Evolutionary conservation across 768 basidiomycete genomes (phyloP).

Genomic region (Rhodocollybia butyracea): DNA sequence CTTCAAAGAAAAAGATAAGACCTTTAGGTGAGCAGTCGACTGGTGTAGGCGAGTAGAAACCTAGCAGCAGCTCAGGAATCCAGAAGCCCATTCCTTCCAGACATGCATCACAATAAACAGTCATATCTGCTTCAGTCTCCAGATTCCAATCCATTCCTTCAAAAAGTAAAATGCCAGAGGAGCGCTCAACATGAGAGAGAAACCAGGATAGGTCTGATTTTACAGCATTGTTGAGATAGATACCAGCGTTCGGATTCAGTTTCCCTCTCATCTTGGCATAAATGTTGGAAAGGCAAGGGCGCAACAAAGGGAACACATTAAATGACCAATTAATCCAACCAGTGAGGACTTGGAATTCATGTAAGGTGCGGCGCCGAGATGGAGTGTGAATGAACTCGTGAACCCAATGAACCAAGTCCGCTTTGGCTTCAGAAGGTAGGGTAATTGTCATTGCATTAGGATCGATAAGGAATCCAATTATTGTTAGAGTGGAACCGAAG

Average conservation of each 20-base stretch:
- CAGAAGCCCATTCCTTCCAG: no score
- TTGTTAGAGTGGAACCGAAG: slow-evolving; percentile 12
- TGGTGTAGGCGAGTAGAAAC: background rate
- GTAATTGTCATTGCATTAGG: slow-evolving; percentile 17
- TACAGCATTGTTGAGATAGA: slow-evolving; percentile 15
- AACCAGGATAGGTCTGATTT: slow-evolving; percentile 19
- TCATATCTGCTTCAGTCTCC: background rate
- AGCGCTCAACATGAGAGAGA: slow-evolving; percentile 9
- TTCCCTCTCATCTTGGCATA: slow-evolving; percentile 24
- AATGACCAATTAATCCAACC: slow-evolving; percentile 24
- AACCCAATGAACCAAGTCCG: slow-evolving; percentile 12
- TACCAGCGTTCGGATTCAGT: background rate
- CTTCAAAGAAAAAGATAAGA: no score
- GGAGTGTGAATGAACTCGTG: slow-evolving; percentile 10
- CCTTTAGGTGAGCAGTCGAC: background rate
- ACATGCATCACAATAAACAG: slow-evolving; percentile 5
- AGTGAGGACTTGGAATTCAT: slow-evolving; percentile 18
- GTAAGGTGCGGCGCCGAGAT: slow-evolving; percentile 7
- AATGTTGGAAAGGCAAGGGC: slow-evolving; percentile 17
- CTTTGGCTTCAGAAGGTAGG: slow-evolving; percentile 8
- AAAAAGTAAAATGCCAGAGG: slow-evolving; percentile 13
- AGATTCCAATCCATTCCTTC: slow-evolving; percentile 15
- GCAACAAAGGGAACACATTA: slow-evolving; percentile 21
- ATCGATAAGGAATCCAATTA: slow-evolving; percentile 30
- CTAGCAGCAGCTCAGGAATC: background rate